phyloP scores from a whole-genome alignment of 805 yeast genomes.

The Candida wancherniae region DNA sequence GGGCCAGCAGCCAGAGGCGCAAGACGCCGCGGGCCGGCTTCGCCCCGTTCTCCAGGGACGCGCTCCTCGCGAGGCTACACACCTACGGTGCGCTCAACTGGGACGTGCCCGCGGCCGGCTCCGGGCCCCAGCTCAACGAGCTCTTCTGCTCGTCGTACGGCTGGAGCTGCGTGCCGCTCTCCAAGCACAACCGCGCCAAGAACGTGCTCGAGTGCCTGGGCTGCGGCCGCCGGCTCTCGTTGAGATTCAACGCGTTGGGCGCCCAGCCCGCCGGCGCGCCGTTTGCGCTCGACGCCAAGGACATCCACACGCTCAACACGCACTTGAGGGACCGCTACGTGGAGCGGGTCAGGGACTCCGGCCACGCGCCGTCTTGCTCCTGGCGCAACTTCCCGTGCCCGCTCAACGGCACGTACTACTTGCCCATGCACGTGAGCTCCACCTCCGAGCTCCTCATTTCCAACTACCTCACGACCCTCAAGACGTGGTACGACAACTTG shows the following conservation, averaged over 20 bases:
- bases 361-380: slow-evolving; percentile 30
- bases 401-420: slow-evolving; percentile 29
- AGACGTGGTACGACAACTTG: slow-evolving; percentile 25
- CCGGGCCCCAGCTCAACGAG: slow-evolving; percentile 33
- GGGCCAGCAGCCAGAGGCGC: slow-evolving; percentile 1
- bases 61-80: slow-evolving; percentile 36
- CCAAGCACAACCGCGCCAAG: slow-evolving; percentile 18
- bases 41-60: slow-evolving; percentile 35
- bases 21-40: slow-evolving; percentile 15
- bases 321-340: slow-evolving; percentile 23
- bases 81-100: slow-evolving; percentile 46
- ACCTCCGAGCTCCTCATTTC: slow-evolving; percentile 27
- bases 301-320: slow-evolving; percentile 22
- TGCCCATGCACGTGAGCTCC: slow-evolving; percentile 26
- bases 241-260: slow-evolving; percentile 22
- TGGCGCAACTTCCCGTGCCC: slow-evolving; percentile 37
- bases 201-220: slow-evolving; percentile 32
- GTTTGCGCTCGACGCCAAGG: slow-evolving; percentile 15
- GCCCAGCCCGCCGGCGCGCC: slow-evolving; percentile 12
- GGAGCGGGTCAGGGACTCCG: slow-evolving; percentile 20
- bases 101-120: slow-evolving; percentile 28
- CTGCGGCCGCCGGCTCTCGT: slow-evolving; percentile 26
- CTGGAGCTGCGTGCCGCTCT: slow-evolving; percentile 43
- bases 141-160: slow-evolving; percentile 48
- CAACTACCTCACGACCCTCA: slow-evolving; percentile 26